Evolutionary conservation across 2,329 filamentous ascomycete genomes (phyloP), one percentile per base, ranked within the genome.

Genomic region (Fusarium sp.): DNA sequence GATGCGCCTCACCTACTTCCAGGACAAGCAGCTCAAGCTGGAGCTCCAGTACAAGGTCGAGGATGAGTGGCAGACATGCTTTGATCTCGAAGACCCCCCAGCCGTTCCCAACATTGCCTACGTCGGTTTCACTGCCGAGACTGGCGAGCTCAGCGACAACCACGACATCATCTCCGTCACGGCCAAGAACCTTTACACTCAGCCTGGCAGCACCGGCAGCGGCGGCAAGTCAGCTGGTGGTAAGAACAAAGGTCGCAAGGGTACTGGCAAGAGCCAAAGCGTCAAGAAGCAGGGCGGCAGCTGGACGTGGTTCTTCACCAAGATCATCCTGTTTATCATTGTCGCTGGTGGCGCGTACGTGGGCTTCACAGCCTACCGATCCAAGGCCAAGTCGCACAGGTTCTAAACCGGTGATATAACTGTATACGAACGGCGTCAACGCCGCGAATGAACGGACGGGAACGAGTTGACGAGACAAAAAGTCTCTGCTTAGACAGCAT

Each of bases 121-220:
- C 79, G 88, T 93, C 26, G 91, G 91, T 61, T 93, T 93, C 82
- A 91, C 88, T 74, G 92, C 93, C 58, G 95, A 98, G 85, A 98
- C 96, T 17, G 96, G 96, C 77, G 95, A 99, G 84, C 88, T 99
- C 71, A 94, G 91, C 81, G 96, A 99, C 83, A 97, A 97, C 86
- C 95, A 98, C 86, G 96, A 99, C 82, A 97, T 99, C 80, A 90
- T 98, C 78, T 92, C 90, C 51, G 88, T 99, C 74, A 86, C 90
- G 69, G 91, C 95, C 59, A 92, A 92, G 85, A 99, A 98, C 81
- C 84, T 99, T 66, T 98, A 98, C 84, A 90, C 87, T 59, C 81
- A 82, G 28, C 83, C 84, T 74, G 88, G 87, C 36, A 82, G 84
- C 53, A 42, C 33, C 26, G 50, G 56, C 15, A 64, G 33, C 44